Conservation (phyloP, 331 rosid genomes). For the Quercus tomentella region DNA sequence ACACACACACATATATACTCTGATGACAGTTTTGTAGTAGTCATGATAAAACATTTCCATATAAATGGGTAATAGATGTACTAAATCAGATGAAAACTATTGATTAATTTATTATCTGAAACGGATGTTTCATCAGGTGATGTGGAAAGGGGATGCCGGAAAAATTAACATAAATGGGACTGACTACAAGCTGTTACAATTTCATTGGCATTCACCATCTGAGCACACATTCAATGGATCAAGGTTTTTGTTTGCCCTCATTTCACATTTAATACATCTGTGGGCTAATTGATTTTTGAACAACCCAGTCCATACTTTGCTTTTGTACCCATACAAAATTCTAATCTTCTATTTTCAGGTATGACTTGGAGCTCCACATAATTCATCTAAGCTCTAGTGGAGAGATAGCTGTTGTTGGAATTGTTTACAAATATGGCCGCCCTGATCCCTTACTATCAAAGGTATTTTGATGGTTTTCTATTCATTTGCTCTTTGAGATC, state of each 20-base stretch:
- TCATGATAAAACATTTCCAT: too few relatives aligned
- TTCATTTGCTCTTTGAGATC: not conserved
- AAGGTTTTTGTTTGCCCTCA: constrained; percentile 33
- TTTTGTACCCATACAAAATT: not conserved
- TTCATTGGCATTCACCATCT: constrained; percentile 89
- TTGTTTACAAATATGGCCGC: constrained; percentile 53
- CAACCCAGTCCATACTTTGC: not conserved
- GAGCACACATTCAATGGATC: constrained; percentile 70
- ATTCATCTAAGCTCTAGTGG: constrained; percentile 41
- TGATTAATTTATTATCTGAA: not conserved
- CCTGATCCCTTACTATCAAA: constrained; percentile 57
- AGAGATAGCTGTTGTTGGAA: constrained; percentile 54
- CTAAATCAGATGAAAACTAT: too few relatives aligned
- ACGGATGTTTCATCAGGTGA: constrained; percentile 33
- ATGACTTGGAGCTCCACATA: constrained; percentile 55
- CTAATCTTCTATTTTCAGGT: constrained; percentile 30
- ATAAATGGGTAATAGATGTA: too few relatives aligned
- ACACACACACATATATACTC: too few relatives aligned
- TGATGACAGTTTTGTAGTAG: too few relatives aligned
- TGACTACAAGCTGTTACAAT: constrained; percentile 39
- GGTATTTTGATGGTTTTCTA: constrained; percentile 32
- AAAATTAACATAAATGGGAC: constrained; percentile 56
- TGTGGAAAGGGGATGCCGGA: constrained; percentile 68
- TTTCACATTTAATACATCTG: not conserved
- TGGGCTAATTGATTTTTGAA: not conserved